A percentile compares a stretch with the other conserved stretches of the same genome.
Evolutionary conservation across 768 basidiomycete genomes (phyloP).

Genomic region (Boletus edulis): DNA sequence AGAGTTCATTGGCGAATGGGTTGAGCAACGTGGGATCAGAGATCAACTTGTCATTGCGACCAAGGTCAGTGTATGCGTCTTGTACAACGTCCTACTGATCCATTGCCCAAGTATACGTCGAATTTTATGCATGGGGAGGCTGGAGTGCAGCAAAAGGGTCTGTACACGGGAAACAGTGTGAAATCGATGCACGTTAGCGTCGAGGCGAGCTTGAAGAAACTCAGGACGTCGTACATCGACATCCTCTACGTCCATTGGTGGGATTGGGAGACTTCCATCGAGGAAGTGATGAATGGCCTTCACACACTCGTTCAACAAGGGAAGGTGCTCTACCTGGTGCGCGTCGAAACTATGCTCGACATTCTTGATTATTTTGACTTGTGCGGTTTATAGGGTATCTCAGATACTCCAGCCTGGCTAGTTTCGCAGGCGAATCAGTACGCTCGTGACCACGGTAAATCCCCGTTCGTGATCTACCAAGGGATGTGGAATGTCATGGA

Average conservation of each 20-base stretch:
- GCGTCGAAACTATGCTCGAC: background rate
- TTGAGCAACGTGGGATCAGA: slow-evolving; percentile 38
- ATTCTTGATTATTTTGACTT: background rate
- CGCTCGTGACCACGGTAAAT: slow-evolving; percentile 44
- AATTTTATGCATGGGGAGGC: slow-evolving; percentile 17
- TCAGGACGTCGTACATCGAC: slow-evolving; percentile 59
- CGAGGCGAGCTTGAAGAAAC: slow-evolving; percentile 42
- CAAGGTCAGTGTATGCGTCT: slow-evolving; percentile 28
- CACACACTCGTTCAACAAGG: slow-evolving; percentile 41
- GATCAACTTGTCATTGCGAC: slow-evolving; percentile 51
- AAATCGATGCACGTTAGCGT: slow-evolving; percentile 35
- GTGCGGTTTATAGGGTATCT: slow-evolving; percentile 31
- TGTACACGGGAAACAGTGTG: slow-evolving; percentile 37
- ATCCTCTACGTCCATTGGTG: slow-evolving; percentile 56
- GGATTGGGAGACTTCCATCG: slow-evolving; percentile 45
- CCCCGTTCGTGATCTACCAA: slow-evolving; percentile 56
- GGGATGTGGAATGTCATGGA: slow-evolving; percentile 43
- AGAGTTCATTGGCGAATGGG: slow-evolving; percentile 51
- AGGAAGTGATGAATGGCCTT: slow-evolving; percentile 47
- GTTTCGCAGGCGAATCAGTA: slow-evolving; percentile 50
- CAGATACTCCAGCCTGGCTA: slow-evolving; percentile 49
- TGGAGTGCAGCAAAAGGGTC: slow-evolving; percentile 18
- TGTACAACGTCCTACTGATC: background rate
- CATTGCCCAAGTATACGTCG: slow-evolving; percentile 17
- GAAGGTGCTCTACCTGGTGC: slow-evolving; percentile 43